Percentiles rank a stretch among this genome's conserved stretches.
Evolutionary conservation across 495 filamentous ascomycete genomes (phyloP).

Genomic region (Trichocladium antarcticum): DNA sequence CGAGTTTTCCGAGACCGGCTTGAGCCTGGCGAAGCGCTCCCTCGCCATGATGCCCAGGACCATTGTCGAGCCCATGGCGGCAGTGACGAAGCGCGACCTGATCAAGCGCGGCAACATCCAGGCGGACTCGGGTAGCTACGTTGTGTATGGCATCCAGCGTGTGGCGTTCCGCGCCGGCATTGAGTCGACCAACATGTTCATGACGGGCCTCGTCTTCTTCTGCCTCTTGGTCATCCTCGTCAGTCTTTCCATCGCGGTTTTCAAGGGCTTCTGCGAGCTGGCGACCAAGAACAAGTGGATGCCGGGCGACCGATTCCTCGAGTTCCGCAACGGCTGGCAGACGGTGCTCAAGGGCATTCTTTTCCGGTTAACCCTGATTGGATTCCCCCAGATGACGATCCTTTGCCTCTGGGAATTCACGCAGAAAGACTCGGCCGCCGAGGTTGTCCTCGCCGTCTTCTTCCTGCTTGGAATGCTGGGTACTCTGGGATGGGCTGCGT

Average conservation of each 20-base stretch:
- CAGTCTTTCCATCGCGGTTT: constrained; percentile 58
- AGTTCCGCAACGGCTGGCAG: constrained; percentile 83
- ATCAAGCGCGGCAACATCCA: constrained; percentile 39
- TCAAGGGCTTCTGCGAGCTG: constrained; percentile 74
- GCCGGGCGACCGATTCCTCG: constrained; percentile 77
- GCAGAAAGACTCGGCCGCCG: constrained; percentile 69
- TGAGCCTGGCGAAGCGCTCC: constrained; percentile 39
- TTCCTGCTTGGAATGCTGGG: constrained; percentile 77
- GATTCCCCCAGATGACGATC: constrained; percentile 86
- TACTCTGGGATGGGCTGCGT: constrained; percentile 76
- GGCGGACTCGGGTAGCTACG: constrained; percentile 44
- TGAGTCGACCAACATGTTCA: constrained; percentile 86
- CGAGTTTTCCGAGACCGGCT: constrained; percentile 19
- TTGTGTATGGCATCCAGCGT: constrained; percentile 82
- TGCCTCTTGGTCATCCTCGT: constrained; percentile 66
- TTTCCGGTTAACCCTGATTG: constrained; percentile 86
- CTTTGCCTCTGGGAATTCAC: constrained; percentile 96
- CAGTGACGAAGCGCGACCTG: constrained; percentile 22
- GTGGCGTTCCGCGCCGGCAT: constrained; percentile 79
- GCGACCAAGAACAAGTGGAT: constrained; percentile 65
- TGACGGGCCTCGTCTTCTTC: constrained; percentile 87
- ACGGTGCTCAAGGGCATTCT: constrained; percentile 59
- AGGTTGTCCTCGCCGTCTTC: constrained; percentile 79
- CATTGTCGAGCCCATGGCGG: constrained; percentile 29
- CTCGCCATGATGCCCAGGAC: constrained; percentile 42